Conservation (phyloP, 1,284 basidiomycete genomes). For the Pascua sp. region DNA sequence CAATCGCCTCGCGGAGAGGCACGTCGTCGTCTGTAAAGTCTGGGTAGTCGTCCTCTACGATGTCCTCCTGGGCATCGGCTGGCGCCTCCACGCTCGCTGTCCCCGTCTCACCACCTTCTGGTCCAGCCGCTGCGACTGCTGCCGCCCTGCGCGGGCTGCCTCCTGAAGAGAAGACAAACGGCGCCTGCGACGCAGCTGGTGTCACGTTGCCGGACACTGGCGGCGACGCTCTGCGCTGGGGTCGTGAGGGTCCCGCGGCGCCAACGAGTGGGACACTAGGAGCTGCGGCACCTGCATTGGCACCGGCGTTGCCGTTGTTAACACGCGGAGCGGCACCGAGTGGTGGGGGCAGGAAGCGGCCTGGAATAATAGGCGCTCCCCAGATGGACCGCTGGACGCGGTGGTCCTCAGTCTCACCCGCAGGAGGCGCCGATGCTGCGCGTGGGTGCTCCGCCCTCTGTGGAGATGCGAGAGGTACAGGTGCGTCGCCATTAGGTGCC, state of each 20-base stretch:
- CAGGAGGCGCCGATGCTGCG: not conserved
- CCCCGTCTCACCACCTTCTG: not conserved
- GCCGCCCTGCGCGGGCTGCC: not conserved
- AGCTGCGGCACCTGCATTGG: not conserved
- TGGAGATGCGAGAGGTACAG: constrained; percentile 13
- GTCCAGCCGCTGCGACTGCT: not conserved
- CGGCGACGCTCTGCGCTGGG: not conserved
- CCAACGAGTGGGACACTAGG: not conserved
- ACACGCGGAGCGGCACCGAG: constrained; percentile 31
- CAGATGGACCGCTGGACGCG: constrained; percentile 39
- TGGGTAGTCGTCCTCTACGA: constrained; percentile 1
- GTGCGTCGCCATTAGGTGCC: constrained; percentile 22
- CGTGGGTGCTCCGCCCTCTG: not conserved
- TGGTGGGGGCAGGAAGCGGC: constrained; percentile 33
- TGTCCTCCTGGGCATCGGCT: not conserved
- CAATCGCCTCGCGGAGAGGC: constrained; percentile 11
- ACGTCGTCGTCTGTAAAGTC: constrained; percentile 5
- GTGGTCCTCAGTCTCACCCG: constrained; percentile 17
- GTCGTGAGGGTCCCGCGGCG: too few relatives aligned
- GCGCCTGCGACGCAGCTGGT: constrained; percentile 38
- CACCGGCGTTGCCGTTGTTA: not conserved
- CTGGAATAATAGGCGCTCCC: constrained; percentile 42
- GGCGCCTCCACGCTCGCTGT: not conserved
- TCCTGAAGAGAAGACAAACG: constrained; percentile 33
- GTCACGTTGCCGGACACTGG: constrained; percentile 29